Evolutionary conservation across 345 rosid genomes (phyloP).

Genomic region (Barbarea vulgaris): DNA sequence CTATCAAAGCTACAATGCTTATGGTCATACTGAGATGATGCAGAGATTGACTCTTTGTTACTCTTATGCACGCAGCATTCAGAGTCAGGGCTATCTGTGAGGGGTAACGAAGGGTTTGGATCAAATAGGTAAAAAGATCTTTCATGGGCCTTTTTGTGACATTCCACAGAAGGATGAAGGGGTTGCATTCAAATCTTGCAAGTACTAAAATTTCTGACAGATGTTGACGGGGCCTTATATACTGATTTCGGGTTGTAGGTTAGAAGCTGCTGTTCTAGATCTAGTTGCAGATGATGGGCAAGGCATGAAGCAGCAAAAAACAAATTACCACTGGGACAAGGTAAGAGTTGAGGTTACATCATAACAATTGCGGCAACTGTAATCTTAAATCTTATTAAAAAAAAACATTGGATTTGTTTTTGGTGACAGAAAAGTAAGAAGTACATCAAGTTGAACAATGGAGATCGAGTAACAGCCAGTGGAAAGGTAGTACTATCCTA

Average conservation of each 20-base stretch:
- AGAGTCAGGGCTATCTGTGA: constrained; percentile 83
- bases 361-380: background rate
- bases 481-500: constrained; percentile 69
- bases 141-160: background rate
- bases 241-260: constrained; percentile 45
- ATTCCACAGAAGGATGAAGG: background rate
- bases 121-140: constrained; percentile 63
- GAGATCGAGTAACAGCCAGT: constrained; percentile 95
- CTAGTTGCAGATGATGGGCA: constrained; percentile 88
- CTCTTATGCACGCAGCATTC: constrained; percentile 55
- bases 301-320: constrained; percentile 80
- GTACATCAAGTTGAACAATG: constrained; percentile 89
- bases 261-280: constrained; percentile 90
- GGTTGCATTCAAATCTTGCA: constrained; percentile 3
- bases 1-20: constrained; percentile 9
- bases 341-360: constrained; percentile 41
- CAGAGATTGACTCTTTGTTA: constrained; percentile 32
- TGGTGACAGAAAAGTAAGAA: constrained; percentile 88
- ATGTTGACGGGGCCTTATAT: constrained; percentile 6
- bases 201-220: background rate
- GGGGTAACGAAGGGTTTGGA: constrained; percentile 75
- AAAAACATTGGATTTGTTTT: constrained; percentile 9
- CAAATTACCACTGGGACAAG: constrained; percentile 92
- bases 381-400: constrained; percentile 5
- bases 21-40: constrained; percentile 20